Evolutionary conservation across 208 protist genomes (phyloP).

Genomic region (Naegleria gruberi): DNA sequence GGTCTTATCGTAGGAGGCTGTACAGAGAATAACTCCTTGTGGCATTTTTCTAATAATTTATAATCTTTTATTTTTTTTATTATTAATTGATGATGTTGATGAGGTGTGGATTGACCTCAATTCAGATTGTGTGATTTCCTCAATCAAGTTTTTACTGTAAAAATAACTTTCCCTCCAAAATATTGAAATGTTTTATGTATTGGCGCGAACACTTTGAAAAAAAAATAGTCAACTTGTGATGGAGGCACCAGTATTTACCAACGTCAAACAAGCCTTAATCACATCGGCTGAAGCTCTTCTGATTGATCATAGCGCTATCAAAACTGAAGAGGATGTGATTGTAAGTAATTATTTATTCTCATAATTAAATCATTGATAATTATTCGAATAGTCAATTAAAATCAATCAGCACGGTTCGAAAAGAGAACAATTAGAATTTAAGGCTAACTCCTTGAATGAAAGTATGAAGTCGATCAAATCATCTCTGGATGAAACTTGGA

Average conservation of each 20-base stretch:
- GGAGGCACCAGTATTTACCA: too few relatives aligned
- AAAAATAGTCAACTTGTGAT: too few relatives aligned
- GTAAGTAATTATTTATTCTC: not conserved
- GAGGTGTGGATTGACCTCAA: too few relatives aligned
- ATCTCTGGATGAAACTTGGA: not conserved
- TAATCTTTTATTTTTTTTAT: too few relatives aligned
- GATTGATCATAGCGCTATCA: not conserved
- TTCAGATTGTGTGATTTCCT: too few relatives aligned
- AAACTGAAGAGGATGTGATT: not conserved
- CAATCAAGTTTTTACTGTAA: too few relatives aligned
- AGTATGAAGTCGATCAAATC: not conserved
- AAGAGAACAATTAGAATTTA: not conserved
- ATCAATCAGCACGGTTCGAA: not conserved
- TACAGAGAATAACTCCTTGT: constrained; percentile 45
- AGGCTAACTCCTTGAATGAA: not conserved
- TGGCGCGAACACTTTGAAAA: too few relatives aligned
- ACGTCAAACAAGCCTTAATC: not conserved
- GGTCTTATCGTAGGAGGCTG: constrained; percentile 68
- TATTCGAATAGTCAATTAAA: not conserved
- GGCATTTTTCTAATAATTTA: too few relatives aligned
- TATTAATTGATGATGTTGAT: too few relatives aligned
- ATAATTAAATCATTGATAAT: not conserved
- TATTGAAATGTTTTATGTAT: too few relatives aligned
- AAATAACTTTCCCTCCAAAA: too few relatives aligned
- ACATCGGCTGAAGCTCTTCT: not conserved